Base-by-base conservation (phyloP, 495 filamentous ascomycete species). In the Podospora anserina region DNA sequence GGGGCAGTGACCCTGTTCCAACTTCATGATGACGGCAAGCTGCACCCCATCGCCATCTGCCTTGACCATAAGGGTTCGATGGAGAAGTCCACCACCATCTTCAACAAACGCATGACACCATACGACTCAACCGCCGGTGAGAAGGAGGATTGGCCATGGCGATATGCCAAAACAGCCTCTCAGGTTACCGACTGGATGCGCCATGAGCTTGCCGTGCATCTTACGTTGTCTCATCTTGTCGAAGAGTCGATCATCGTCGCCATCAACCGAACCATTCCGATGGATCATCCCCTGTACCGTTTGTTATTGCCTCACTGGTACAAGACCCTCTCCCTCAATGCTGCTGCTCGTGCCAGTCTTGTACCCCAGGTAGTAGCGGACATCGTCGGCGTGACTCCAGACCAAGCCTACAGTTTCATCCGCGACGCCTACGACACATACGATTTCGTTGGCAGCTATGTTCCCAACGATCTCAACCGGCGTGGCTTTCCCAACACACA, bases 151-250 rank as follows among this genome's bases (percentile, higher is more conserved):
- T 85, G 81, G 82, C 76, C 80, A 0, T 85, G 83, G 83, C 72
- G 83, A 58, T 85, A 84, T 71, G 83, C 83, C 20, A 85, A 85
- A 69, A 83, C 81, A 1, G 83, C 81, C 64, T 80, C 78, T 6
- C 83, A 84, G 65, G 75, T 77, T 13, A 78, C 79, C 0, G 83
- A 85, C 72, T 85, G 83, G 83, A 73, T 79, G 65, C 74, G 81
- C 20, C 83, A 85, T 70, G 82, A 84, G 70, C 60, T 84, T 53
- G 71, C 69, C 2, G 78, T 83, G 11, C 83, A 85, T 66, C 76
- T 85, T 7, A 78, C 75, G 7, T 66, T 82, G 15, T 81, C 81
- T 5, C 83, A 85, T 68, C 70, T 85, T 4, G 72, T 84, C 58
- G 83, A 84, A 69, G 80, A 84, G 69, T 77, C 77, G 64, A 75